Base-by-base conservation (phyloP, 1,139 yeast species). In the Tardiomyces depauwii region DNA sequence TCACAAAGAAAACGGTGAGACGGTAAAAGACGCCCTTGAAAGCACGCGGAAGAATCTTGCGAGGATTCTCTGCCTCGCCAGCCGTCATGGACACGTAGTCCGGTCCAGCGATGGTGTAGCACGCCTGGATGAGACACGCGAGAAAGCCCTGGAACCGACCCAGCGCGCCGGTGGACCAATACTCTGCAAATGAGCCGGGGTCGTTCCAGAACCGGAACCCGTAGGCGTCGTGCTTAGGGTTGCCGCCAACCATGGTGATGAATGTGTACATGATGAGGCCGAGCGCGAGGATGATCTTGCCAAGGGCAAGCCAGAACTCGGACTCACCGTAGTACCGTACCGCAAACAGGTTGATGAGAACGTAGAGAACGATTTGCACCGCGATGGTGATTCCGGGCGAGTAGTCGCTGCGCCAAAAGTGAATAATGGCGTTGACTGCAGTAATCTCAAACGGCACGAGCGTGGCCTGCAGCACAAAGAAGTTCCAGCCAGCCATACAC, bases 241-340 rank as follows among this genome's bases (percentile, higher is more conserved):
- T 84, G 18, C 93, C 95, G 18, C 95, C 95, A 47, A 82, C 76
- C 95, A 85, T 85, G 13, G 88, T 79, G 50, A 85, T 60, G 51
- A 85, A 77, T 0, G 91, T 82, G 66, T 83, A 85, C 32, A 80
- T 56, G 53, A 85, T 76, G 42, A 86, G 71, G 0, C 93, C 95
- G 42, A 81, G 62, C 45, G 87, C 84, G 42, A 85, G 67, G 2
- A 83, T 53, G 42, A 85, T 77, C 62, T 86, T 86, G 44, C 84
- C 82, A 44, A 85, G 69, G 3, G 89, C 78, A 30, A 84, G 66
- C 89, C 89, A 83, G 59, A 84, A 85, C 63, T 85, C 95, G 44
- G 76, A 61, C 60, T 85, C 95, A 39, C 95, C 95, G 59, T 81
- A 86, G 47, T 73, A 68, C 49, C 72, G 71, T 39, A 86, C 95